Conservation (phyloP, 108 stramenopile genomes). For the Asterionellopsis glacialis region DNA sequence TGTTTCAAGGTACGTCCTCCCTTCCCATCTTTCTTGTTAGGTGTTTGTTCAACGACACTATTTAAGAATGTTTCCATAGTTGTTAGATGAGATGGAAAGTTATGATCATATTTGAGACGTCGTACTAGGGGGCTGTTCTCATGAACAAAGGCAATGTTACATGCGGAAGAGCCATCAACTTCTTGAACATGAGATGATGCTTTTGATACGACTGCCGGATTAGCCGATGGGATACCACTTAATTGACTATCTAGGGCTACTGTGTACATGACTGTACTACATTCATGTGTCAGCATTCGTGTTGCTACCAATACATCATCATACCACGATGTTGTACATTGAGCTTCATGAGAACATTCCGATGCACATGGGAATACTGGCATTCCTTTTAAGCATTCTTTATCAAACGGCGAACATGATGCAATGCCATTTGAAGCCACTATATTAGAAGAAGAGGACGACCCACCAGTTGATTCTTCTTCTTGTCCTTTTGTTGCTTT, state of each 20-base stretch:
- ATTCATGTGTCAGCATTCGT: constrained; percentile 44
- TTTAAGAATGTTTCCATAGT: constrained; percentile 1
- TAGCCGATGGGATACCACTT: constrained; percentile 53
- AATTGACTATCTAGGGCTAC: constrained; percentile 53
- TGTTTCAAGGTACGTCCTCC: constrained; percentile 26
- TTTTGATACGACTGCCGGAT: constrained; percentile 23
- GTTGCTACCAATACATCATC: constrained; percentile 57
- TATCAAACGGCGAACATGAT: constrained; percentile 56
- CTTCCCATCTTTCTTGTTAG: no score
- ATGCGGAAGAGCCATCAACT: constrained; percentile 8
- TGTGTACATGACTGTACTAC: constrained; percentile 70
- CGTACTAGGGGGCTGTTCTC: constrained; percentile 48
- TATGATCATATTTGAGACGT: constrained; percentile 2
- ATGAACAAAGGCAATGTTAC: constrained; percentile 79
- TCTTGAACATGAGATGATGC: constrained; percentile 49
- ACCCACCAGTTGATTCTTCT: background rate
- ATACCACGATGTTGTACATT: constrained; percentile 61
- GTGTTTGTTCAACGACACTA: no score
- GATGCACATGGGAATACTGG: constrained; percentile 83
- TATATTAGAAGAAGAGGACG: no score
- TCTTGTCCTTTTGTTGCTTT: background rate
- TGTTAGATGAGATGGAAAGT: background rate
- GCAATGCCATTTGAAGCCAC: constrained; percentile 33
- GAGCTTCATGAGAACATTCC: constrained; percentile 59
- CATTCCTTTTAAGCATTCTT: constrained; percentile 65